A percentile compares a stretch with the other conserved stretches of the same genome.
Evolutionary conservation across 805 yeast species (phyloP).

Genomic region (Ogataea degrootiae): DNA sequence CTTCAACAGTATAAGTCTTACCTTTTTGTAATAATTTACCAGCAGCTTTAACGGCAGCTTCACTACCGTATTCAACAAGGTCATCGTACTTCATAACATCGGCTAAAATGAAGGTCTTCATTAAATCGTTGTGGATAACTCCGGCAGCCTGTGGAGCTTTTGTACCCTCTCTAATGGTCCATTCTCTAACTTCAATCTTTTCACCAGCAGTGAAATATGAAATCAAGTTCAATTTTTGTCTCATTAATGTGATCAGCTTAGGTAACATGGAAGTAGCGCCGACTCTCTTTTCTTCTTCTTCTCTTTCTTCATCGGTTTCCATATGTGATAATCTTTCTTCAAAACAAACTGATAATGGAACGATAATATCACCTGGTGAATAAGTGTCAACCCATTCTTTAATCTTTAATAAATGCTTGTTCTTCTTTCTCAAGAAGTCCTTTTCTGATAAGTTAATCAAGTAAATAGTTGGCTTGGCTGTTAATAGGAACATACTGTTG

Average conservation of each 20-base stretch:
- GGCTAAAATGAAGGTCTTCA: slow-evolving; percentile 76
- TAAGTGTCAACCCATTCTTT: slow-evolving; percentile 61
- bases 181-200: slow-evolving; percentile 71
- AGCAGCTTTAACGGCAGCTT: slow-evolving; percentile 43
- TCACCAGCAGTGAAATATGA: slow-evolving; percentile 88
- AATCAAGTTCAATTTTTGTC: slow-evolving; percentile 62
- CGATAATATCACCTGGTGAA: slow-evolving; percentile 74
- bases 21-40: slow-evolving; percentile 68
- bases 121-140: slow-evolving; percentile 79
- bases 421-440: slow-evolving; percentile 54
- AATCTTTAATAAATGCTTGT: slow-evolving; percentile 48
- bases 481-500: slow-evolving; percentile 67
- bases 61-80: slow-evolving; percentile 47
- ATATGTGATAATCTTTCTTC: slow-evolving; percentile 89
- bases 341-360: slow-evolving; percentile 87
- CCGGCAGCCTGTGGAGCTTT: slow-evolving; percentile 90
- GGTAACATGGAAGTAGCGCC: slow-evolving; percentile 51
- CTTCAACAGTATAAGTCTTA: slow-evolving; percentile 73
- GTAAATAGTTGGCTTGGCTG: slow-evolving; percentile 86
- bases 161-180: slow-evolving; percentile 76
- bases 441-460: slow-evolving; percentile 67
- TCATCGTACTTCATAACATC: slow-evolving; percentile 68
- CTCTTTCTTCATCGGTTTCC: slow-evolving; percentile 57
- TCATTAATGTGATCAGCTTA: slow-evolving; percentile 59
- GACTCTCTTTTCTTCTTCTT: slow-evolving; percentile 31